Base-by-base conservation (phyloP, 805 yeast genomes). In the Saccharomycopsis oosterbeekiorum region DNA sequence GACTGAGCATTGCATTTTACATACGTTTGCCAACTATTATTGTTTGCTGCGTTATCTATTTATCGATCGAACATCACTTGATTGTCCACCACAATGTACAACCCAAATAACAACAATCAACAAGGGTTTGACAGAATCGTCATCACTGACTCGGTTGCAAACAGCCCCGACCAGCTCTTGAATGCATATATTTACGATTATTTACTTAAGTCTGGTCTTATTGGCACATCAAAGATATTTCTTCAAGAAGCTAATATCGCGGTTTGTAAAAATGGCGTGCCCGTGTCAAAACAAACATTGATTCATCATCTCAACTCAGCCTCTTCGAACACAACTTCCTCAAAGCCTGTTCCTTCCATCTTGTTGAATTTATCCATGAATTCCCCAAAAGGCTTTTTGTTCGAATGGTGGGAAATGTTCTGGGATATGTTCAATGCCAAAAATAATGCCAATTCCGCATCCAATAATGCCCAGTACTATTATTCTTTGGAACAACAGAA, bases 361-460 rank as follows among this genome's bases (percentile, higher is more conserved):
- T 75, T 76, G 15, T 70, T 83, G 41, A 74, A 76, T 24, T 78
- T 85, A 68, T 76, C 84, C 11, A 81, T 88, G 80, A 94, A 90
- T 69, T 86, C 96, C 1, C 94, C 96, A 0, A 89, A 86, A 67
- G 94, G 97, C 6, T 91, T 89, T 68, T 74, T 91, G 26, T 85
- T 83, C 68, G 97, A 92, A 71, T 91, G 97, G 97, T 91, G 97
- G 97, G 90, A 84, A 76, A 84, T 92, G 17, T 92, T 91, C 70
- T 92, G 97, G 97, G 97, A 91, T 70, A 85, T 90, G 36, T 89
- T 86, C 73, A 88, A 88, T 68, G 96, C 96, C 2, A 80, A 90
- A 67, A 84, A 77, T 59, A 72, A 76, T 26, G 82, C 78, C 60
- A 79, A 77, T 42, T 73, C 72, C 59, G 73, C 73, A 15, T 75